phyloP scores from a whole-genome alignment of 768 basidiomycete genomes.

The Psilocybe sp. region DNA sequence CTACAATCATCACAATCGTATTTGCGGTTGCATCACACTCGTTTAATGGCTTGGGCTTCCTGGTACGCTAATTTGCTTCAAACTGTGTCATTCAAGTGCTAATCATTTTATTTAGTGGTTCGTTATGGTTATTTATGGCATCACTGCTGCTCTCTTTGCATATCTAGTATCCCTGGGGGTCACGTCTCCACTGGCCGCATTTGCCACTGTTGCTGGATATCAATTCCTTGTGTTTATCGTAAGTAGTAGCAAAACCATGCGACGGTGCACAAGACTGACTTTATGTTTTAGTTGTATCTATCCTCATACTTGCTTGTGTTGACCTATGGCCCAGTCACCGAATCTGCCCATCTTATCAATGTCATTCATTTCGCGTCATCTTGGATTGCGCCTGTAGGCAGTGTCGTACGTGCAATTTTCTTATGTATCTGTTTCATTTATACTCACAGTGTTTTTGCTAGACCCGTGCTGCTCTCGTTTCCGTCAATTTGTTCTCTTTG shows the following conservation, averaged over 20 bases:
- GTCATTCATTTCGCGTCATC: constrained; percentile 72
- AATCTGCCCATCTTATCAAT: constrained; percentile 51
- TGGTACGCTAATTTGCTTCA: constrained; percentile 28
- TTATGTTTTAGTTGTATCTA: constrained; percentile 49
- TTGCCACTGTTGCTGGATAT: constrained; percentile 70
- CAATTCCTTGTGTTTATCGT: constrained; percentile 73
- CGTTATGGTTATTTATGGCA: constrained; percentile 65
- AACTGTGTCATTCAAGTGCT: constrained; percentile 1
- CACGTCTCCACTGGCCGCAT: constrained; percentile 67
- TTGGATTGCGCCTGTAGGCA: constrained; percentile 65
- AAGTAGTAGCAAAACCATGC: constrained; percentile 25
- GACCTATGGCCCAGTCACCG: constrained; percentile 66
- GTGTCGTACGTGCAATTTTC: constrained; percentile 44
- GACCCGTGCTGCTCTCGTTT: constrained; percentile 71
- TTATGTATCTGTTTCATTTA: not conserved
- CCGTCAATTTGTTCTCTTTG: constrained; percentile 73
- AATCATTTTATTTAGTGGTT: constrained; percentile 51
- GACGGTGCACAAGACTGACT: not conserved
- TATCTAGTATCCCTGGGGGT: constrained; percentile 63
- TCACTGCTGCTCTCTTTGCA: constrained; percentile 64
- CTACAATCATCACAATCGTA: constrained; percentile 62
- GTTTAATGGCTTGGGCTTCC: constrained; percentile 69
- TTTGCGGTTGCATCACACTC: constrained; percentile 56
- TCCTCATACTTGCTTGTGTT: constrained; percentile 68
- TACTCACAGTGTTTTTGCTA: constrained; percentile 21